phyloP scores from a whole-genome alignment of 75 land plant species.

The Selaginella tamariscina region DNA sequence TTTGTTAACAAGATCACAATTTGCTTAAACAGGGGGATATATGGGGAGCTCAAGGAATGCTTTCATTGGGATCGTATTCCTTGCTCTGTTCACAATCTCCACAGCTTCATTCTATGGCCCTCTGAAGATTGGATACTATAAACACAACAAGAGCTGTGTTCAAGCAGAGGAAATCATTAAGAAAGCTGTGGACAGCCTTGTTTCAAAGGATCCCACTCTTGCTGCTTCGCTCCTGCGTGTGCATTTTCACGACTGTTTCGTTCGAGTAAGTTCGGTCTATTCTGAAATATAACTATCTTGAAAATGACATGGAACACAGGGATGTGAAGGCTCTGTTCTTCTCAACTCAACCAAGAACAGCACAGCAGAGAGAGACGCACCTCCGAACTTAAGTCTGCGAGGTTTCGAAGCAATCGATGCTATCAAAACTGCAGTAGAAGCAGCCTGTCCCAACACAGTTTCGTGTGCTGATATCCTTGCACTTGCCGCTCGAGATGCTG shows the following conservation, averaged over 20 bases:
- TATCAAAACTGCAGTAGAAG: constrained; percentile 5
- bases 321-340: constrained; percentile 5
- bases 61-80: neutral
- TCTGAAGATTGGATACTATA: constrained; percentile 10
- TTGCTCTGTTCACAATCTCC: neutral
- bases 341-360: neutral
- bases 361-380: constrained; percentile 9
- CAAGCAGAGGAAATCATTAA: neutral
- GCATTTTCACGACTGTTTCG: constrained; percentile 11
- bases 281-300: neutral
- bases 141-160: neutral
- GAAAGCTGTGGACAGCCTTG: neutral
- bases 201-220: neutral
- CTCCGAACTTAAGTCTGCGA: neutral
- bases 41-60: neutral
- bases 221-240: neutral
- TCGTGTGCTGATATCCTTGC: constrained; percentile 11
- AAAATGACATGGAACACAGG: neutral
- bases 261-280: neutral
- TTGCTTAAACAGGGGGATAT: too few relatives aligned
- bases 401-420: neutral
- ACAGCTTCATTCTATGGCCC: neutral
- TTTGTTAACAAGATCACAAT: too few relatives aligned
- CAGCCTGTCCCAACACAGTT: neutral
- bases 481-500: constrained; percentile 2